Base-by-base conservation (phyloP, 495 filamentous ascomycete genomes). In the Tuber umbilicatum region DNA sequence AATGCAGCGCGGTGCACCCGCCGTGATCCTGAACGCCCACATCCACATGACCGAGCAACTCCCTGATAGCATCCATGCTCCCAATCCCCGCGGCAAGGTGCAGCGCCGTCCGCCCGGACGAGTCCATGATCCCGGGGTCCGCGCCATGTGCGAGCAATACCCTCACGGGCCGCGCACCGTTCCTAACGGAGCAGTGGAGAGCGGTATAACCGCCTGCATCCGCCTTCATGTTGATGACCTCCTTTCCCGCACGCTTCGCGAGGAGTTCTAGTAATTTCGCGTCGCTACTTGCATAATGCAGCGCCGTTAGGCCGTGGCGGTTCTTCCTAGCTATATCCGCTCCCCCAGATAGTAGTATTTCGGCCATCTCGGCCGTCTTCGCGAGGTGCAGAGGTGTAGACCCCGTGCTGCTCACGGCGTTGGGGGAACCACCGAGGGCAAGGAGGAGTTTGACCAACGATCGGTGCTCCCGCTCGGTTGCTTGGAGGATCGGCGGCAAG, bases 1-100 rank as follows among this genome's bases (percentile, higher is more conserved):
- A 72, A 16, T 50, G 31, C 70, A 68, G 70, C 17, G 70, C 70
- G n/a, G 70, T 72, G 70, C 70, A 72, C 16, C 70, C 70, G 5
- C 55, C n/a, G 12, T 64, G 55, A 64, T 64, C 55, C 55, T 64
- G 55, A 64, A 64, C 3, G 31, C 55, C 55, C 55, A 64, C 55
- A 31, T 64, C 55, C 27, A 64, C 55, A 17, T 64, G 55, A 31
- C 55, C 55, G 27, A 64, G 55, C 5, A 64, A 31, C 55, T 64
- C 55, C n/a, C 27, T 64, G 55, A 64, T 64, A 31, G 55, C 55
- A 5, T 64, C 55, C n/a, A 64, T 64, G 9, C 55, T 47, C 14
- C 67, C 73, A 50, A 39, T 43, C 39, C 67, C 39, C 39, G 43
- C 60, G 9, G 72, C 72, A 19, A 31, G 17, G 14, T 50, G 55